A percentile compares a stretch with the other conserved stretches of the same genome.
Conservation (phyloP, 2,329 filamentous ascomycete species). For the Ascochyta rabiei region DNA sequence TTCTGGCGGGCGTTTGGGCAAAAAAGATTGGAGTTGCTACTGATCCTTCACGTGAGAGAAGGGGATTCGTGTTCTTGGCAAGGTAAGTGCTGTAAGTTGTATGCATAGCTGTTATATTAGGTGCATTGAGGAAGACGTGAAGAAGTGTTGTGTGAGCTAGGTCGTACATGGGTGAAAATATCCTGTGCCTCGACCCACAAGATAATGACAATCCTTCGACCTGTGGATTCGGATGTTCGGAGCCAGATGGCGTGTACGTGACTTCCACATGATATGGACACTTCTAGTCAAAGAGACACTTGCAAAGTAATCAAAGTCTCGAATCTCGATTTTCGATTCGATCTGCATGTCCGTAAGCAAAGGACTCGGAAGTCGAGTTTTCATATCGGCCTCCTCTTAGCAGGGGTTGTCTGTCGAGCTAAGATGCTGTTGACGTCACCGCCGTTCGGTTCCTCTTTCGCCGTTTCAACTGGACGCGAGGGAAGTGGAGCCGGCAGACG, state of each 20-base stretch:
- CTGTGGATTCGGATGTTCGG: background rate
- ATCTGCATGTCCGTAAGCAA: constrained; percentile 5
- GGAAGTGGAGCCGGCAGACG: constrained; percentile 9
- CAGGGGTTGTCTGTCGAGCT: constrained; percentile 1
- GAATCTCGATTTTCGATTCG: constrained; percentile 1
- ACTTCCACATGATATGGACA: background rate
- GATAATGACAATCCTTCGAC: background rate
- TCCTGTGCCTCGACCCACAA: no score
- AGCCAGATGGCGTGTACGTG: background rate
- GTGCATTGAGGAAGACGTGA: no score
- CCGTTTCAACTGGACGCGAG: background rate
- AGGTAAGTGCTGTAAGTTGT: no score
- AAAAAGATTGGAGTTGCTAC: no score
- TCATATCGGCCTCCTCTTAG: constrained; percentile 10
- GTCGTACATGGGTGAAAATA: no score
- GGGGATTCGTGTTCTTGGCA: no score
- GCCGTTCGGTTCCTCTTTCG: background rate
- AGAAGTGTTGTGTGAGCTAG: no score
- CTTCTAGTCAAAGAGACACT: background rate
- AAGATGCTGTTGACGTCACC: constrained; percentile 11
- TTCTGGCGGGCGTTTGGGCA: no score
- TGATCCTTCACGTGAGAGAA: no score
- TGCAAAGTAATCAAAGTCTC: constrained; percentile 4
- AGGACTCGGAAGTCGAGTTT: constrained; percentile 1
- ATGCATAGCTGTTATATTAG: no score